Conservation (phyloP, 2,329 filamentous ascomycete genomes). For the Xylaria sp. region DNA sequence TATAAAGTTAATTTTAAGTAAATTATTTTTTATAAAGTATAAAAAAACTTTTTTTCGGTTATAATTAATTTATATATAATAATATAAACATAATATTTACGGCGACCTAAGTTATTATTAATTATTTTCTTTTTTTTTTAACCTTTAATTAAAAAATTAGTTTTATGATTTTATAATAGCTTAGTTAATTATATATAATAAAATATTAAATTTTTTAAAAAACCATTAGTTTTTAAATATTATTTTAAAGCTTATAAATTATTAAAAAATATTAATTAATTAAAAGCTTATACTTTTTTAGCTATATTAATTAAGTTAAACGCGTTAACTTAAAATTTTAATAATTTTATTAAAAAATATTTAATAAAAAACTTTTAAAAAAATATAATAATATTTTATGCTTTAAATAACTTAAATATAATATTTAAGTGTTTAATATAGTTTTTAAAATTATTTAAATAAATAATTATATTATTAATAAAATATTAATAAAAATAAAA, state of each 20-base stretch:
- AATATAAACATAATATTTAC: not conserved
- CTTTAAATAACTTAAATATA: conserved; percentile 8
- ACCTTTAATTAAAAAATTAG: not conserved
- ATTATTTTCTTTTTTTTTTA: not conserved
- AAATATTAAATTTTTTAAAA: not conserved
- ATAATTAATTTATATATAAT: not conserved
- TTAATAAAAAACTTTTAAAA: conserved; percentile 1
- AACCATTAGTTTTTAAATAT: not conserved
- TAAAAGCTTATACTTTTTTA: not conserved
- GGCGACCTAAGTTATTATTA: not conserved
- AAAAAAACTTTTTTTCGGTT: not conserved
- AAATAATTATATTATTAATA: not conserved
- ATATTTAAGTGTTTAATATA: not conserved
- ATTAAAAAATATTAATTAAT: not conserved
- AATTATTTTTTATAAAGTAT: not conserved
- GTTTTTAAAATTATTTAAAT: not conserved
- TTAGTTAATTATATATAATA: not conserved
- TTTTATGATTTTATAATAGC: not conserved
- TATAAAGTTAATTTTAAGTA: not conserved
- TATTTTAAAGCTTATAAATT: not conserved
- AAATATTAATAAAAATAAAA: not conserved
- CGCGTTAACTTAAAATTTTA: not conserved
- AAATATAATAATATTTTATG: not conserved
- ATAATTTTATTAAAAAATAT: not conserved
- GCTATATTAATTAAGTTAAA: not conserved